Evolutionary conservation across 192 early-diverging fungal species (phyloP).

Genomic region (Pilaira anomala): DNA sequence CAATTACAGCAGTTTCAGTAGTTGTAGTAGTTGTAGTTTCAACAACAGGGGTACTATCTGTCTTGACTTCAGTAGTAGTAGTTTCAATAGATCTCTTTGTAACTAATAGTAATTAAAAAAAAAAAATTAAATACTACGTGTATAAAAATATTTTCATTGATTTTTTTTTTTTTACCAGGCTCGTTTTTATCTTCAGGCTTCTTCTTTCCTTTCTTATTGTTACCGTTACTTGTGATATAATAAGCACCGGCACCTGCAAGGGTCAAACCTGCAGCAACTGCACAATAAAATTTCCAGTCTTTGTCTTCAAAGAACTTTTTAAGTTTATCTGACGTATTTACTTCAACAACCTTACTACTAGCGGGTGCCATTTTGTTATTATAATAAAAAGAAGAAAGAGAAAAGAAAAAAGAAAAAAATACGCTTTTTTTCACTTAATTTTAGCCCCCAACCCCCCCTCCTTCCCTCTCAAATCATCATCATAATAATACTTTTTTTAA

Average conservation of each 20-base stretch:
- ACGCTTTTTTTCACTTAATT: too few species aligned
- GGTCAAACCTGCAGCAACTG: constrained; percentile 55
- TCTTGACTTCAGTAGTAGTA: neutral
- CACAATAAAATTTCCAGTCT: constrained; percentile 72
- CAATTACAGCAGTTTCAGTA: constrained; percentile 33
- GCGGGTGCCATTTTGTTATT: neutral
- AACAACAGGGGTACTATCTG: constrained; percentile 1
- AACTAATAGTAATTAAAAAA: neutral
- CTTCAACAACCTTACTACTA: too few species aligned
- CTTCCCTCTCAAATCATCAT: too few species aligned
- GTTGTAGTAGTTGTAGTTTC: constrained; percentile 10
- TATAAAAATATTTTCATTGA: neutral
- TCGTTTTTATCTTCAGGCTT: neutral
- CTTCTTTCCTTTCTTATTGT: neutral
- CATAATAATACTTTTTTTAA: too few species aligned
- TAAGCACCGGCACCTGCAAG: constrained; percentile 63
- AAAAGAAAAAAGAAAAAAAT: neutral
- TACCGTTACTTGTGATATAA: constrained; percentile 41
- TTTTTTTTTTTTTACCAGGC: neutral
- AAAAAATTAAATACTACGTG: neutral
- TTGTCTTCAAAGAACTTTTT: constrained; percentile 55
- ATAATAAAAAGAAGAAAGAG: neutral
- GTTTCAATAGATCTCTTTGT: neutral
- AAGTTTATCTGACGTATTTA: constrained; percentile 22
- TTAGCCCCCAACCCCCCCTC: too few species aligned